Evolutionary conservation across 139 green algal species (phyloP).

Genomic region (Haematococcus sp.): DNA sequence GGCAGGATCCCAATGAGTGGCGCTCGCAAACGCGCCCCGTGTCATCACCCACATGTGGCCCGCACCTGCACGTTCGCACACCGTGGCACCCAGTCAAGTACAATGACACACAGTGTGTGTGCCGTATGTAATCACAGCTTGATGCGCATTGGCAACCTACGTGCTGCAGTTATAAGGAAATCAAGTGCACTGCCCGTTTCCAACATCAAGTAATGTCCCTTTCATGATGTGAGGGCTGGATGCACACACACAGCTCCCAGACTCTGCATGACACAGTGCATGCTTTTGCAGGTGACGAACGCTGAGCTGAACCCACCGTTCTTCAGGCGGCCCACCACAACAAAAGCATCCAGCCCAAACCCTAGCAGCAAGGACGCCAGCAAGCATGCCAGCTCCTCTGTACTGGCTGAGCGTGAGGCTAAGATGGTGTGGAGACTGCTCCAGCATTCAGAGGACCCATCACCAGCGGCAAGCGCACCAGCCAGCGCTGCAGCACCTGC

Average conservation of each 20-base stretch:
- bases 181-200: no score
- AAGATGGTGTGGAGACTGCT: conserved; percentile 41
- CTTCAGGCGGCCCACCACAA: conserved; percentile 37
- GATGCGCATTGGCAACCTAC: no score
- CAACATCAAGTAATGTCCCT: no score
- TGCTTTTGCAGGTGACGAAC: no score
- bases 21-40: conserved; percentile 15
- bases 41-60: conserved; percentile 54
- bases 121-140: no score
- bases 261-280: no score
- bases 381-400: conserved; percentile 18
- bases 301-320: conserved; percentile 9
- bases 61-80: neutral
- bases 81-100: neutral
- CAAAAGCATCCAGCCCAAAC: conserved; percentile 59
- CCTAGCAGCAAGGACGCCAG: conserved; percentile 46
- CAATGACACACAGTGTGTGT: no score
- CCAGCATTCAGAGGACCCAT: conserved; percentile 27
- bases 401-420: conserved; percentile 20
- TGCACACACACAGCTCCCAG: no score
- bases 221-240: no score
- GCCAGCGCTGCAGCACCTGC: conserved; percentile 20
- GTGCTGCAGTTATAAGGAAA: no score
- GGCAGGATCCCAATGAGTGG: conserved; percentile 51
- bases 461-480: neutral